These are phyloP conservation scores for Aspergillus costaricaensis DNA, from an alignment of 2,329 filamentous ascomycete genomes.

Conservation along the genomic window DNA sequence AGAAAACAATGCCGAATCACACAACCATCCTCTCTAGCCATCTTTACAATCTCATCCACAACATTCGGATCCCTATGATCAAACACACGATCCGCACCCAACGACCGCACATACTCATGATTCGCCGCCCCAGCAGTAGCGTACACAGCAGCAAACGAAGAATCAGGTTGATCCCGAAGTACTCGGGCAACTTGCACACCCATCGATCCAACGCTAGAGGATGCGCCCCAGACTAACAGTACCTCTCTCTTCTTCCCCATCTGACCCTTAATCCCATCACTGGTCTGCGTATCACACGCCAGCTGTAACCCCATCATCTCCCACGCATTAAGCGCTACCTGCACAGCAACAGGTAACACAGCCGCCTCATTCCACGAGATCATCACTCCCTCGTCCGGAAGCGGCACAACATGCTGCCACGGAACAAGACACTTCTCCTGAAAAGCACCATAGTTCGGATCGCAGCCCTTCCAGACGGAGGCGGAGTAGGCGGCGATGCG, in stretches of 20 bases:
- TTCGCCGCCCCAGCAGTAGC: conserved; percentile 43
- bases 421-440: conserved; percentile 48
- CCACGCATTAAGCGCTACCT: conserved; percentile 44
- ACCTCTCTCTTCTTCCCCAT: conserved; percentile 29
- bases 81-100: conserved; percentile 44
- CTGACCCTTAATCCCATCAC: neutral
- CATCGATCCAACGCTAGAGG: conserved; percentile 50
- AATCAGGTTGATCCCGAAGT: conserved; percentile 36
- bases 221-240: conserved; percentile 50
- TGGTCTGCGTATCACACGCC: conserved; percentile 17
- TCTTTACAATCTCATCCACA: conserved; percentile 36
- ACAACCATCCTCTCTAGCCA: conserved; percentile 41
- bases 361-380: conserved; percentile 47
- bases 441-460: conserved; percentile 52
- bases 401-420: conserved; percentile 43
- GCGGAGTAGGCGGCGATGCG: conserved; percentile 45
- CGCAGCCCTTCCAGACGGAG: conserved; percentile 45
- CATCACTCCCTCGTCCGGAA: conserved; percentile 28
- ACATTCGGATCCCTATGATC: conserved; percentile 39
- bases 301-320: conserved; percentile 35
- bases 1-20: conserved; percentile 47
- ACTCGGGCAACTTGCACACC: conserved; percentile 45
- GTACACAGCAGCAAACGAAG: conserved; percentile 45
- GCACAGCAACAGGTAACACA: conserved; percentile 42
- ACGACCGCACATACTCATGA: conserved; percentile 32